Evolutionary conservation across 1,284 basidiomycete species (phyloP).

Genomic region (Malassezia yamatoensis): DNA sequence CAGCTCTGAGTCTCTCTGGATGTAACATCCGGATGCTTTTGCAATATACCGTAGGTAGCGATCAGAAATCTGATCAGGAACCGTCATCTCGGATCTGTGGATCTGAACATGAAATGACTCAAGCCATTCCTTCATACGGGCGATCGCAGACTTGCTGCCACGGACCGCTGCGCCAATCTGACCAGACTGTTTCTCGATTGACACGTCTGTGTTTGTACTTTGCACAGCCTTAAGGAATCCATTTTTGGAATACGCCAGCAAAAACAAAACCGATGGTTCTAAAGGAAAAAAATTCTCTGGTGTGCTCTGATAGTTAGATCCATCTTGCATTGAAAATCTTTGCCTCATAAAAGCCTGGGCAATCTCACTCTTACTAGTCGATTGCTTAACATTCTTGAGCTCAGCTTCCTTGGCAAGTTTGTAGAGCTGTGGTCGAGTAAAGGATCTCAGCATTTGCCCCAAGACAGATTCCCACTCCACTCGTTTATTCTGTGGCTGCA

Average conservation of each 20-base stretch:
- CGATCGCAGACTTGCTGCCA: neutral
- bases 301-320: neutral
- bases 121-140: constrained; percentile 2
- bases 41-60: neutral
- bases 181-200: constrained; percentile 1
- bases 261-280: constrained; percentile 3
- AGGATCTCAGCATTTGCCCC: constrained; percentile 1
- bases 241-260: neutral
- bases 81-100: neutral
- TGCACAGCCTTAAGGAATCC: neutral
- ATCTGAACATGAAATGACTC: neutral
- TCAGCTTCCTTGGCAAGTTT: constrained; percentile 7
- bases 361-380: constrained; percentile 2
- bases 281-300: neutral
- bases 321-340: constrained; percentile 7
- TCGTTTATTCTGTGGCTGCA: neutral
- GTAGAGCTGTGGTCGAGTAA: constrained; percentile 14
- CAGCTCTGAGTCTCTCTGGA: neutral
- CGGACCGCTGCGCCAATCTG: constrained; percentile 2
- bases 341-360: constrained; percentile 10
- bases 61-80: neutral
- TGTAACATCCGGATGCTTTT: constrained; percentile 4
- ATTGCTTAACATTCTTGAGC: neutral
- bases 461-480: neutral
- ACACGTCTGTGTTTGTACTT: neutral